Evolutionary conservation across 108 stramenopile species (phyloP), one percentile per base, ranked within the genome.

Genomic region (Parmales sp.): DNA sequence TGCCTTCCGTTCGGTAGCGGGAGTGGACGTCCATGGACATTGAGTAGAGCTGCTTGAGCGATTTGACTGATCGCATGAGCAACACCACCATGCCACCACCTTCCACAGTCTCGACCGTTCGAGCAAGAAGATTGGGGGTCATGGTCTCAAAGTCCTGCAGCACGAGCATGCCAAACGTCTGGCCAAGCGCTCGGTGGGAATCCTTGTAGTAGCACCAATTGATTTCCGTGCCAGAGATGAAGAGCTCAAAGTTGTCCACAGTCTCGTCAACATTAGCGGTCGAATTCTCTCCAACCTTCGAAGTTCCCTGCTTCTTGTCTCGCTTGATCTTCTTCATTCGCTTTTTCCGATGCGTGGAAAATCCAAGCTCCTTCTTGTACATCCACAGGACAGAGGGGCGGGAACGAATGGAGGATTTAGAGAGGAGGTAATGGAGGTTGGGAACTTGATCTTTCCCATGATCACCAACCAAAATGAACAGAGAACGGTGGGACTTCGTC

Each of bases 141-240:
- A 99, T 64, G 6, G 96, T 95, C 80, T 99, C 95, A 72, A 98
- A 98, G 73, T 98, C 99, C 74, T 99, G 99, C 45, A 99, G 69
- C 3, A 99, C 95, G 63, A 95, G 70, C 71, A 97, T 81, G 7
- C 94, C 95, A 37, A 94, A 94, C 1, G 97, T 99, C 38, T 90
- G 83, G 37, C 99, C 99, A 44, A 99, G 74, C 1, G 97, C 89
- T 37, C 94, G 89, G 73, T 92, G 92, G 7, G 94, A 86, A 63
- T 99, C 99, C 67, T 88, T 92, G 83, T 99, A 99, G 72, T 99
- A 99, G 72, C 93, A 93, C 96, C 97, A 99, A 28, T 88, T 89
- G 64, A 99, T 95, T 51, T 92, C 81, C 16, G 97, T 96, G 37
- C 82, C 82, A 44, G 84, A 80, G 25, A 99, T 72, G 81, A 99